Conservation (phyloP, 1,139 yeast species). For the Sugiyamaella neomexicana region DNA sequence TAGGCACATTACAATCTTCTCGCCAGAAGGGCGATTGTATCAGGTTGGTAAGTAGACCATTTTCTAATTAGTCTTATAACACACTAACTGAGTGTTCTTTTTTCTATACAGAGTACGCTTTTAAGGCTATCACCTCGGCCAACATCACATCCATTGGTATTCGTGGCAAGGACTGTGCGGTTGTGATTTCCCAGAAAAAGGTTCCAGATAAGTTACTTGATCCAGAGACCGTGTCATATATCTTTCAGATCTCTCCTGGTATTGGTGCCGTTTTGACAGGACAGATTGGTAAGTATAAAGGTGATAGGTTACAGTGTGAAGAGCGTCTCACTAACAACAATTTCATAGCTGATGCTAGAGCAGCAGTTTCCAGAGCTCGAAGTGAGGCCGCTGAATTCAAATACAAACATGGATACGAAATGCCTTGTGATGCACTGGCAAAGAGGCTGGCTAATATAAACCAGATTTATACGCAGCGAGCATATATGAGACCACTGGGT, state of each 20-base stretch:
- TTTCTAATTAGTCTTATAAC: neutral
- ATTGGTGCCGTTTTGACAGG: conserved; percentile 95
- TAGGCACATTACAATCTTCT: conserved; percentile 96
- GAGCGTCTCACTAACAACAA: neutral
- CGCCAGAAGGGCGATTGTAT: conserved; percentile 96
- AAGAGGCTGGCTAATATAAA: conserved; percentile 94
- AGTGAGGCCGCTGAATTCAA: conserved; percentile 93
- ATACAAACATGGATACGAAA: conserved; percentile 92
- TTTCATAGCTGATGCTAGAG: conserved; percentile 70
- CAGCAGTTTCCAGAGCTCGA: conserved; percentile 86
- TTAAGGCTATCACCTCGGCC: conserved; percentile 92
- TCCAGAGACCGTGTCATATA: conserved; percentile 77
- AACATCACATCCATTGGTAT: conserved; percentile 87
- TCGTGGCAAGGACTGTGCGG: conserved; percentile 86
- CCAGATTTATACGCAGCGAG: conserved; percentile 95
- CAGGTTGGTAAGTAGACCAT: conserved; percentile 60
- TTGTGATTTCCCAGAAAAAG: conserved; percentile 88
- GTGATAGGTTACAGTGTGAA: neutral
- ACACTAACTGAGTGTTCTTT: neutral
- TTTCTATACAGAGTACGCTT: conserved; percentile 64
- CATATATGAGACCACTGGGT: conserved; percentile 98
- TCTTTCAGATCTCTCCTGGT: conserved; percentile 76
- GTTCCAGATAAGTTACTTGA: conserved; percentile 94
- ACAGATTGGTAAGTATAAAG: conserved; percentile 57
- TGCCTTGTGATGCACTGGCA: conserved; percentile 92